Conservation (phyloP, 441 rosid genomes). For the Adansonia grandidieri region DNA sequence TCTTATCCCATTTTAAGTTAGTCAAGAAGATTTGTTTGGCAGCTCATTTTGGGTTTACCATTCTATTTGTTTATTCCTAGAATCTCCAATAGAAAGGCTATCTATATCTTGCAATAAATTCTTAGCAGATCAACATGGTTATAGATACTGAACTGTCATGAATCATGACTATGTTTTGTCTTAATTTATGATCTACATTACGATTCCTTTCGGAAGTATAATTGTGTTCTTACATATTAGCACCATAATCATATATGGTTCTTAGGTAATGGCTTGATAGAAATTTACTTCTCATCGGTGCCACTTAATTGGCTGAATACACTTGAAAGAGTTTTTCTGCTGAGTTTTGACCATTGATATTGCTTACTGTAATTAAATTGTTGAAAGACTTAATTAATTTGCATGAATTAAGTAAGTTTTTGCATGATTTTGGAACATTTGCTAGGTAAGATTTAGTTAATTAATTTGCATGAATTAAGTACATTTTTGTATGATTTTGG, state of each 20-base stretch:
- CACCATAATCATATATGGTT: neutral
- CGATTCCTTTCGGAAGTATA: neutral
- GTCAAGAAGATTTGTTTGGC: constrained; percentile 1
- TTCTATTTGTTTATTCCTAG: neutral
- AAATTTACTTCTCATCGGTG: neutral
- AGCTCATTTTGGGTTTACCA: neutral
- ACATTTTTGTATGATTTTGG: neutral
- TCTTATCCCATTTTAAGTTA: neutral
- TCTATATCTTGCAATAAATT: neutral
- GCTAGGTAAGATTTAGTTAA: neutral
- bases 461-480: neutral
- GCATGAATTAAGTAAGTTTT: neutral
- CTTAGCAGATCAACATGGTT: neutral
- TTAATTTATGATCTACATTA: neutral
- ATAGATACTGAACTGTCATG: neutral
- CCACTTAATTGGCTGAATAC: neutral
- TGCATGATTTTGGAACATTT: neutral
- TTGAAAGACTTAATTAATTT: neutral
- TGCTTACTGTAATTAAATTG: constrained; percentile 1
- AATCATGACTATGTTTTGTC: neutral
- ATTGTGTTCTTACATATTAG: neutral
- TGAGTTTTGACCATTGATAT: neutral
- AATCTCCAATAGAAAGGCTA: constrained; percentile 6
- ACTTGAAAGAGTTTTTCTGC: neutral
- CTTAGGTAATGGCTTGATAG: neutral